Base-by-base conservation (phyloP, 805 yeast genomes). In the Myxozyma geophila region DNA sequence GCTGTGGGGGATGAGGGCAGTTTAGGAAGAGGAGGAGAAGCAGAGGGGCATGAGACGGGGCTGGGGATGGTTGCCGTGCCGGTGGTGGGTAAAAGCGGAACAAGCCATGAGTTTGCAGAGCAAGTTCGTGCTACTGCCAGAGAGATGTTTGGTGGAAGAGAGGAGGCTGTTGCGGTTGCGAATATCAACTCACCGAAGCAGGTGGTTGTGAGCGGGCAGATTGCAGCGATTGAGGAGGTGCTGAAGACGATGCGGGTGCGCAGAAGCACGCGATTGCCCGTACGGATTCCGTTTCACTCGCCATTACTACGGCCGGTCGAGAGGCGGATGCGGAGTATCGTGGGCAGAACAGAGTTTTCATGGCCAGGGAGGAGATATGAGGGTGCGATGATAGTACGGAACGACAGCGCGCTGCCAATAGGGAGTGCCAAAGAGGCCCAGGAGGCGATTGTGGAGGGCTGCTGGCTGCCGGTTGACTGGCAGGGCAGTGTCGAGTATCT, bases 391-490 rank as follows among this genome's bases (percentile, higher is more conserved):
- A 40, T 59, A 8, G 21, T 64, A 9, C 41, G 66, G 37, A 59
- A 59, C 49, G 60, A 59, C 47, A 54, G 52, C 8, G 58, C 68
- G 19, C 19, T 36, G 33, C 23, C 40, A 17, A 17, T 66, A 7
- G 37, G 21, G 21, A 36, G 54, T 39, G 36, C 28, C 12, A 57
- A 49, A 7, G 67, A 63, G 40, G 57, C 33, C 33, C n/a, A 39
- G 33, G 51, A 54, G 28, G 40, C 49, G 35, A 62, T 66, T 13
- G 58, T 64, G 36, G 35, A 36, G 15, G 69, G 67, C 8, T 66
- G 67, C 62, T 63, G 62, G 62, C 19, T 6, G 46, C 63, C 54
- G 35, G 69, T 66, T 15, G 54, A 66, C 49, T 66, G 69, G 69
- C 36, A 48, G n/a, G 62, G 61, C 40, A 56, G 60, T 19, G 62